Percentiles rank a stretch among this genome's conserved stretches.
phyloP scores from a whole-genome alignment of 2,329 filamentous ascomycete species.

The Trichoderma gracile region DNA sequence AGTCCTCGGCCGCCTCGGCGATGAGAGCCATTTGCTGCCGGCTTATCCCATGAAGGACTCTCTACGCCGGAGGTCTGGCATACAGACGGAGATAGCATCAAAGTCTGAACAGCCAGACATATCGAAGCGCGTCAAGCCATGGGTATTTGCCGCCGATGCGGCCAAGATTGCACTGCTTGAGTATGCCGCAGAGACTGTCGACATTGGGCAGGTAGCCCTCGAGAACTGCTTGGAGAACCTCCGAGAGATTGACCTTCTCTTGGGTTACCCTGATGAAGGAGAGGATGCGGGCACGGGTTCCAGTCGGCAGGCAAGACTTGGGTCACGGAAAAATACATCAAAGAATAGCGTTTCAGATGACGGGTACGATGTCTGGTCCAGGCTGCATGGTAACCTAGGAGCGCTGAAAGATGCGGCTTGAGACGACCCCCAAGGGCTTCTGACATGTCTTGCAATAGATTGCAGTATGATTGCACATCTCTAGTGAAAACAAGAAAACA shows the following conservation, averaged over 20 bases:
- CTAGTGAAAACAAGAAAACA: conserved; percentile 12
- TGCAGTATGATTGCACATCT: conserved; percentile 7
- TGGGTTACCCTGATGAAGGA: conserved; percentile 43
- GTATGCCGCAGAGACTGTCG: conserved; percentile 59
- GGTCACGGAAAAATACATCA: conserved; percentile 11
- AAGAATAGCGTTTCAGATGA: conserved; percentile 30
- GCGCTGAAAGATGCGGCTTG: conserved; percentile 44
- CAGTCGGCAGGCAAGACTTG: conserved; percentile 21
- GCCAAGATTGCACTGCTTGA: conserved; percentile 62
- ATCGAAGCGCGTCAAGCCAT: conserved; percentile 52
- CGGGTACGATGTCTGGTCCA: conserved; percentile 50
- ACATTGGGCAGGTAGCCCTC: conserved; percentile 58
- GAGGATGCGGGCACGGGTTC: conserved; percentile 35
- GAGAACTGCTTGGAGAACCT: conserved; percentile 54
- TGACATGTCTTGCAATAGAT: conserved; percentile 14
- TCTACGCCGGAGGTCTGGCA: conserved; percentile 41
- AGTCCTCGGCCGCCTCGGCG: conserved; percentile 54
- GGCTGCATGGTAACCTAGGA: conserved; percentile 55
- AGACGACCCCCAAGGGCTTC: not conserved
- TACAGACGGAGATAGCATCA: conserved; percentile 47
- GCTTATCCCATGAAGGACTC: conserved; percentile 48
- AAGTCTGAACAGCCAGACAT: conserved; percentile 43
- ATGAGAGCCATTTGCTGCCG: conserved; percentile 63
- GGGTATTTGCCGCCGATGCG: conserved; percentile 61
- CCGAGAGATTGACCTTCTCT: conserved; percentile 50